Evolutionary conservation across 2,329 filamentous ascomycete species (phyloP), one percentile per base, ranked within the genome.

Genomic region (Aspergillus pseudonomiae): DNA sequence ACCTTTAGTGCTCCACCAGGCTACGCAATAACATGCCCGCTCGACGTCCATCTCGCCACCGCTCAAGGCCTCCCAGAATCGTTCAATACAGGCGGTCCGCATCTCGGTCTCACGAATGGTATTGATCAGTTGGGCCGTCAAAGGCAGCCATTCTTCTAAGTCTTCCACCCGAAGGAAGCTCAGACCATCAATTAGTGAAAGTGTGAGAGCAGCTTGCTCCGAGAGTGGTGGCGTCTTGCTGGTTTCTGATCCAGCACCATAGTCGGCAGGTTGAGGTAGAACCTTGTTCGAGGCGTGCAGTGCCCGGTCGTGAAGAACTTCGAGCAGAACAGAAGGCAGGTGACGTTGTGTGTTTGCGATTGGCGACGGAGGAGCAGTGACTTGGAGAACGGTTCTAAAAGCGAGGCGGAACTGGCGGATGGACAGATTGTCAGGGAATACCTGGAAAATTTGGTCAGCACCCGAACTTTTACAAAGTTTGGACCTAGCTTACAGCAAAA

Each of bases 31-130:
- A 46, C 89, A 87, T 7, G 92, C 90, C 64, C 93, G 85, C 74
- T 96, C 91, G 28, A 96, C 89, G 77, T 97, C 93, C 88, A 97
- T 91, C 79, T 96, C 93, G 4, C 93, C 93, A 69, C 86, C 89
- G 46, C 89, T 89, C 11, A 97, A 79, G 3, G 93, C 85, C 63
- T 95, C 89, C 89, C 91, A 93, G 76, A 96, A 91, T 57, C 93
- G 83, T 66, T 88, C 84, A 73, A 89, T 88, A 43, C 89, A 91
- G 2, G 83, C 80, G 54, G 88, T 84, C 50, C 88, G 84, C 81
- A 94, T 87, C 4, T 71, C 76, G 0, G 82, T 78, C 65, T 93
- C 88, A 3, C 82, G 76, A 32, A 96, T 86, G 19, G 79, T 78
- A 67, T 89, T 88, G 63, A 95, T 80, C 16, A 92, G 80, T 55